phyloP scores from a whole-genome alignment of 805 yeast genomes.

The Saccharomycopsis synnaedendra region DNA sequence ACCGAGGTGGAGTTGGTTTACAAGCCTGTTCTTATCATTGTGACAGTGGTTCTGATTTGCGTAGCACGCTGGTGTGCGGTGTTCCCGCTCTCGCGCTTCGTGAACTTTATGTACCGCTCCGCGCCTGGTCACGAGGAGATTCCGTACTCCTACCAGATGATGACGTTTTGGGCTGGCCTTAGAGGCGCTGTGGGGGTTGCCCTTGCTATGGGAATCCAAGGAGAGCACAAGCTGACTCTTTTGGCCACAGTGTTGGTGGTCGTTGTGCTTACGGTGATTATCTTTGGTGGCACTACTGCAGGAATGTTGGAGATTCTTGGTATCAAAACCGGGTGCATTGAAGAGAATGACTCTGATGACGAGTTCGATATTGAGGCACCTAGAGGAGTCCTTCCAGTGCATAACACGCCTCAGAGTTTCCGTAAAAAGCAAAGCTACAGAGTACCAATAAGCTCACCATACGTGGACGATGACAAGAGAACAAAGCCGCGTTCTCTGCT shows the following conservation, averaged over 20 bases:
- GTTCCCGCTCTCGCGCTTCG: constrained; percentile 78
- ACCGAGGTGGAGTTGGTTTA: constrained; percentile 94
- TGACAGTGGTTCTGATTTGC: constrained; percentile 84
- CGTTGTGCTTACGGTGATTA: constrained; percentile 88
- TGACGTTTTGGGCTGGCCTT: constrained; percentile 99
- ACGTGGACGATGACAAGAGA: neutral
- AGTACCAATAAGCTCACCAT: neutral
- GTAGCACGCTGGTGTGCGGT: constrained; percentile 96
- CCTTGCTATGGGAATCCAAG: constrained; percentile 92
- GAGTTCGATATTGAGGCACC: constrained; percentile 90
- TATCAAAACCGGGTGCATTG: constrained; percentile 83
- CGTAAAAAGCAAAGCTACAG: neutral
- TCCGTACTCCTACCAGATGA: constrained; percentile 91
- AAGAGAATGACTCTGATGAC: constrained; percentile 71
- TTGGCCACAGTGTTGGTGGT: constrained; percentile 94
- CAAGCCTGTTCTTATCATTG: constrained; percentile 84
- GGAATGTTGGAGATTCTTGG: constrained; percentile 94
- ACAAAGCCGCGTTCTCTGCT: neutral
- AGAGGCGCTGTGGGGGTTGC: constrained; percentile 99
- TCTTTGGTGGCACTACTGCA: constrained; percentile 98
- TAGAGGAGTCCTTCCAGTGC: constrained; percentile 12
- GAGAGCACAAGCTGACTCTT: constrained; percentile 79
- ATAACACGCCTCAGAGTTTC: neutral
- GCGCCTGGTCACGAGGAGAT: constrained; percentile 59
- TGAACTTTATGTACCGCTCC: constrained; percentile 62